Percentiles rank a stretch among this genome's conserved stretches.
Evolutionary conservation across 2,329 filamentous ascomycete genomes (phyloP).

Genomic region (Harringtonia aguacate): DNA sequence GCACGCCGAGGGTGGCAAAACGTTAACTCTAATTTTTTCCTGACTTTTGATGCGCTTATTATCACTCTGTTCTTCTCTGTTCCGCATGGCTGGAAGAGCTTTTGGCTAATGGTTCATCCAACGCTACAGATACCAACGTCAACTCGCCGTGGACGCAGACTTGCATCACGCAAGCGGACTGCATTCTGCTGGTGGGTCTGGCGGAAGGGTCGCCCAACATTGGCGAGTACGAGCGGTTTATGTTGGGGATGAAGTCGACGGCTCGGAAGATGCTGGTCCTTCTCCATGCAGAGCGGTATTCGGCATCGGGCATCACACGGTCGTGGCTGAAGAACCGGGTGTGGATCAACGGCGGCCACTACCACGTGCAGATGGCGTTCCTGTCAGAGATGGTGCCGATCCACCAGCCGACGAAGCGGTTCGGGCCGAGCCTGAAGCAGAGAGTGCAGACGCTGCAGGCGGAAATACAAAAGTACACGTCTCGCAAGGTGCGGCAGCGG

Average conservation of each 20-base stretch:
- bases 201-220: conserved; percentile 84
- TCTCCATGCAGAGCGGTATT: conserved; percentile 82
- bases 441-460: conserved; percentile 90
- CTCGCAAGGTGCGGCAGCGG: conserved; percentile 76
- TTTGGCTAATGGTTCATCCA: neutral
- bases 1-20: conserved; percentile 41
- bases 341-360: conserved; percentile 97
- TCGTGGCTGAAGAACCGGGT: conserved; percentile 86
- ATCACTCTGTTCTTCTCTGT: neutral
- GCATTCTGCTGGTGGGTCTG: conserved; percentile 82
- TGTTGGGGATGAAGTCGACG: conserved; percentile 94
- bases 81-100: neutral
- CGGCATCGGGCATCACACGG: conserved; percentile 70
- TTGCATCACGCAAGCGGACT: conserved; percentile 93
- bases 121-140: conserved; percentile 68
- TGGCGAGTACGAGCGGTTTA: conserved; percentile 92
- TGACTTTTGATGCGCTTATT: conserved; percentile 26
- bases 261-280: conserved; percentile 87
- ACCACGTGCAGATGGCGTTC: conserved; percentile 94
- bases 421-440: conserved; percentile 81
- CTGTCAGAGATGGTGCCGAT: conserved; percentile 65
- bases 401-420: conserved; percentile 62
- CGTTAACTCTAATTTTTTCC: conserved; percentile 61
- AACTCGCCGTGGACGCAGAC: conserved; percentile 98
- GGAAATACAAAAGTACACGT: conserved; percentile 97